Evolutionary conservation across 371 early-diverging fungal genomes (phyloP), one percentile per base, ranked within the genome.

Genomic region (Circinella minor): DNA sequence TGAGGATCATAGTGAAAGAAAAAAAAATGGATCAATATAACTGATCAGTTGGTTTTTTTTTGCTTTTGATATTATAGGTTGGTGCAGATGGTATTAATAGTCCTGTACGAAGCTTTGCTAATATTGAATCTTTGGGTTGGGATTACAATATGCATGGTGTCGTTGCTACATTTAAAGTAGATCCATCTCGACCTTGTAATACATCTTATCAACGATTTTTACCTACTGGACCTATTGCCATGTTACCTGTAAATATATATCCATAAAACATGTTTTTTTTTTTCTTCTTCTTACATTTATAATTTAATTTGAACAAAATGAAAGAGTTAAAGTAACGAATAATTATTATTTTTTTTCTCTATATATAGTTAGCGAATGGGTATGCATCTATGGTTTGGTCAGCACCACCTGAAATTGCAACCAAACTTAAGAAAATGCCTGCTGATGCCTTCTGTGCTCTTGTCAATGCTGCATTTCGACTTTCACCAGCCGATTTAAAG

Each of bases 11-110:
- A 7, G 57, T 27, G 1, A n/a, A 34, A 34, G 43, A 57, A 27
- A 34, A 57, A 55, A 9, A 0, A 11, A 11, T 47, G 47, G 47
- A 11, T 9, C 47, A 15, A 47, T 27, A 15, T 47, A 47, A 47
- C 47, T 47, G 15, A 47, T 15, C 1, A 11, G 47, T 11, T 47
- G 11, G 15, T 1, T 1, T 47, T 47, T 3, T 15, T n/a, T n/a
- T n/a, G n/a, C n/a, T n/a, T n/a, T n/a, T 10, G 10, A 9, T 34
- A n/a, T 9, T 13, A 43, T 70, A 86, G 86, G 75, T 96, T 68
- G 98, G 98, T 11, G 96, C 98, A 0, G 98, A 98, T 78, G 98
- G 98, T 17, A 88, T 87, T 38, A 93, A 93, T 77, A 96, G 96
- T 15, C 84, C 87, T 20, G 98, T 98, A 38, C 89, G 98, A 57